Percentiles rank a stretch among this genome's conserved stretches.
phyloP scores from a whole-genome alignment of 495 filamentous ascomycete genomes.

The Hypoxylon rickii region DNA sequence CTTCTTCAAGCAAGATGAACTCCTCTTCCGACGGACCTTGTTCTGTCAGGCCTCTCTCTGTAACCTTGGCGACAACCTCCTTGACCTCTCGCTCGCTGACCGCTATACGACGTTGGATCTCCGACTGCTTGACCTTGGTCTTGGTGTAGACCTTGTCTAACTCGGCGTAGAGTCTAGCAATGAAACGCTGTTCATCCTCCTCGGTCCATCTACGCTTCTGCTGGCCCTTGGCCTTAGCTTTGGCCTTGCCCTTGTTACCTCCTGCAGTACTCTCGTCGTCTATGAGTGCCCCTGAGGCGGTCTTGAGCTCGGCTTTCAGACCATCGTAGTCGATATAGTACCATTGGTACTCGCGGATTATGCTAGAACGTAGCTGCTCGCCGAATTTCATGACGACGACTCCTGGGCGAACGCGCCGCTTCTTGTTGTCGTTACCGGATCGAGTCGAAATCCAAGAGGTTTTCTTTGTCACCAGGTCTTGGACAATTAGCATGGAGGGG shows the following conservation, averaged over 20 bases:
- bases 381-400: conserved; percentile 80
- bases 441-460: conserved; percentile 39
- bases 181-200: conserved; percentile 89
- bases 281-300: conserved; percentile 59
- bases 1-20: conserved; percentile 91
- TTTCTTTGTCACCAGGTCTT: conserved; percentile 50
- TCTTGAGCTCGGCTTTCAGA: conserved; percentile 85
- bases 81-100: conserved; percentile 85
- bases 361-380: conserved; percentile 88
- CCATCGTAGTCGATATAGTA: conserved; percentile 98
- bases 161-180: conserved; percentile 82
- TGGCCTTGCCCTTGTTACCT: conserved; percentile 50
- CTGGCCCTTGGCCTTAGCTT: conserved; percentile 56
- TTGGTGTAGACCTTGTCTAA: conserved; percentile 96
- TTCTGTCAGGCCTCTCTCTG: conserved; percentile 57
- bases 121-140: conserved; percentile 92
- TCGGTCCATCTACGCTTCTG: conserved; percentile 75
- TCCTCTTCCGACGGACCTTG: conserved; percentile 82
- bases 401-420: conserved; percentile 43
- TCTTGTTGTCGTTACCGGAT: conserved; percentile 19
- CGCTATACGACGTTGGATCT: conserved; percentile 88
- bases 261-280: conserved; percentile 32
- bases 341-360: conserved; percentile 94
- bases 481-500: conserved; percentile 52
- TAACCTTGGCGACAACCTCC: conserved; percentile 77